A percentile compares a stretch with the other conserved stretches of the same genome.
These are phyloP conservation scores for Beauveria scarabaeidicola DNA, from an alignment of 2,329 filamentous ascomycete genomes.

Conservation along the genomic window DNA sequence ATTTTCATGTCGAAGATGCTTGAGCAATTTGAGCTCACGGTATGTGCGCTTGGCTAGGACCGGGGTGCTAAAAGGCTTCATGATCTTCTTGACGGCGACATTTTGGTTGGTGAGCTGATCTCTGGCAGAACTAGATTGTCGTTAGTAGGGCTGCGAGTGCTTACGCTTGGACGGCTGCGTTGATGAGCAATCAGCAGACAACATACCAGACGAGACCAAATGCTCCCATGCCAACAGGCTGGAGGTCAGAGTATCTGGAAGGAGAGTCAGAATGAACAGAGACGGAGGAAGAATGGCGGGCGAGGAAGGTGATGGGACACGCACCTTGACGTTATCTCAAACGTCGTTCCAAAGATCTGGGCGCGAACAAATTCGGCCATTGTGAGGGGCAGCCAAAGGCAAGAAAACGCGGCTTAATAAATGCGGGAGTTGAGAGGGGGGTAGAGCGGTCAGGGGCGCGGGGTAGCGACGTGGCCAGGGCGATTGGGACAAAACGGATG, in stretches of 20 bases:
- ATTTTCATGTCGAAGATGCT: constrained; percentile 95
- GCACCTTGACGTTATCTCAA: constrained; percentile 98
- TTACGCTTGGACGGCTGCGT: neutral
- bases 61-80: constrained; percentile 99
- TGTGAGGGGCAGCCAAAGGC: constrained; percentile 30
- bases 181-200: neutral
- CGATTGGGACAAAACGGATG: constrained; percentile 2
- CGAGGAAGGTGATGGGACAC: neutral
- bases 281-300: neutral
- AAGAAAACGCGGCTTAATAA: constrained; percentile 7
- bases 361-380: constrained; percentile 99
- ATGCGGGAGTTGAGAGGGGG: neutral
- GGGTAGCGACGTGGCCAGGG: neutral
- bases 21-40: constrained; percentile 91
- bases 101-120: constrained; percentile 96
- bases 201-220: constrained; percentile 95
- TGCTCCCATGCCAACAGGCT: constrained; percentile 97
- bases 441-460: constrained; percentile 7
- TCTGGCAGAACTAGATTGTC: constrained; percentile 67
- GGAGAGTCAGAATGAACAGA: neutral
- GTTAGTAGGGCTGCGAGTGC: neutral
- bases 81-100: constrained; percentile 99
- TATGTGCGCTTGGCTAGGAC: constrained; percentile 97
- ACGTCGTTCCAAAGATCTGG: constrained; percentile 98
- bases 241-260: constrained; percentile 86